Percentiles rank a stretch among this genome's conserved stretches.
Evolutionary conservation across 495 filamentous ascomycete genomes (phyloP).

Genomic region (Aspergillus biplanus): DNA sequence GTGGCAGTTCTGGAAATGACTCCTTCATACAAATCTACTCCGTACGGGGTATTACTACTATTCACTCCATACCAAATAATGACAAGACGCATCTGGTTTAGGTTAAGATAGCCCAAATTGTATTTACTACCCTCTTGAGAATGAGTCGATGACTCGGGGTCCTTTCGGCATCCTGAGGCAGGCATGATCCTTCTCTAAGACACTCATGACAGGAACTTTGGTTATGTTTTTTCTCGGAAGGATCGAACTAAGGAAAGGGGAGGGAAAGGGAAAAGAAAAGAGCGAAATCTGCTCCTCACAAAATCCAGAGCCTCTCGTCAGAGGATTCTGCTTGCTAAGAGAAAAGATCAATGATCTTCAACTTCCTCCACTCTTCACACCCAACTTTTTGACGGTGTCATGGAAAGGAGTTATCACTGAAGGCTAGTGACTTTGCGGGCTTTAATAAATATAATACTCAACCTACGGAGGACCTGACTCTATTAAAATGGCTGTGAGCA

Average conservation of each 20-base stretch:
- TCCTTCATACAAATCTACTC: neutral
- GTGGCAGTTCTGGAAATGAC: neutral
- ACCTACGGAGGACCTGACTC: too few species aligned
- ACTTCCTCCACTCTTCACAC: too few species aligned
- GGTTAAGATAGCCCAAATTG: neutral
- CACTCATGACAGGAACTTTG: neutral
- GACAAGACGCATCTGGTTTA: neutral
- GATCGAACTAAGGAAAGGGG: neutral
- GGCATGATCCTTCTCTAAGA: neutral
- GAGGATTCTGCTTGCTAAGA: too few species aligned
- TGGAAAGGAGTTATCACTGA: too few species aligned
- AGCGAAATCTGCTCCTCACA: neutral
- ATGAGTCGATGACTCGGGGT: neutral
- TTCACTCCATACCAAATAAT: neutral
- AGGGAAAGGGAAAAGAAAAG: neutral
- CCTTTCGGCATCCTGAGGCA: neutral
- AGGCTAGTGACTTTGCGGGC: too few species aligned
- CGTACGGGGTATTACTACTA: neutral
- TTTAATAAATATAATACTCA: too few species aligned
- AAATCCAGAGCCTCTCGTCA: too few species aligned
- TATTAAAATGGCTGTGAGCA: too few species aligned
- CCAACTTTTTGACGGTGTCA: too few species aligned
- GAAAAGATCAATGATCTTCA: too few species aligned
- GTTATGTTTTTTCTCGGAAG: neutral
- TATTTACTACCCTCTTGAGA: too few species aligned